Base-by-base conservation (phyloP, 371 early-diverging fungal species). In the Mortierella sp. region DNA sequence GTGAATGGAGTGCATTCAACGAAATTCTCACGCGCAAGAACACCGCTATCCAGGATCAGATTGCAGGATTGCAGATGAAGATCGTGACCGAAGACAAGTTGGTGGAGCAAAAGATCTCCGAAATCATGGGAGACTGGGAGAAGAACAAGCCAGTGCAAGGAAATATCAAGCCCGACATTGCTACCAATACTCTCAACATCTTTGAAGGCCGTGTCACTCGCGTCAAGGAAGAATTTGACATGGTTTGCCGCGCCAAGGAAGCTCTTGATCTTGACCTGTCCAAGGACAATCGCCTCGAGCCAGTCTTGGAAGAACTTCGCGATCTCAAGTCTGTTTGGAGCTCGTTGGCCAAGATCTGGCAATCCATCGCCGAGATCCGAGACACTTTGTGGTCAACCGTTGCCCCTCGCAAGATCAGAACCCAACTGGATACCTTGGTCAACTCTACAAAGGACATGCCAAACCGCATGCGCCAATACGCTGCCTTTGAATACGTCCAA, bases 1-100 rank as follows among this genome's bases (percentile, higher is more conserved):
- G 97, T 69, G 98, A 98, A 80, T 98, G 98, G 97, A 92, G 93
- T 67, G 94, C 97, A 2, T 96, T 98, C 62, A 94, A 92, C 71
- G 96, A 97, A 81, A 96, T 98, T 55, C 71, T 97, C 53, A 85
- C 84, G 47, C 88, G 94, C 81, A 98, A 98, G 90, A 92, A 94
- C 79, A 89, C 89, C 58, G 89, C 92, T 30, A 96, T 98, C 66
- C 94, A 96, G 74, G 94, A 96, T 54, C 98, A 97, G 76, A 88
- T 96, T 71, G 65, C 65, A 30, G 94, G 90, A 26, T 73, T 96
- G 54, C 96, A 96, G 83, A 85, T 89, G 85, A 95, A 96, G 89
- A 95, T 96, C 78, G 86, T 91, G 24, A 87, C 89, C 3, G 95
- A 99, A 72, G 98, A 97, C 81, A 89, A 90, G 73, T 81, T 89